phyloP scores from a whole-genome alignment of 441 rosid genomes.

The Gossypium schwendimanii region DNA sequence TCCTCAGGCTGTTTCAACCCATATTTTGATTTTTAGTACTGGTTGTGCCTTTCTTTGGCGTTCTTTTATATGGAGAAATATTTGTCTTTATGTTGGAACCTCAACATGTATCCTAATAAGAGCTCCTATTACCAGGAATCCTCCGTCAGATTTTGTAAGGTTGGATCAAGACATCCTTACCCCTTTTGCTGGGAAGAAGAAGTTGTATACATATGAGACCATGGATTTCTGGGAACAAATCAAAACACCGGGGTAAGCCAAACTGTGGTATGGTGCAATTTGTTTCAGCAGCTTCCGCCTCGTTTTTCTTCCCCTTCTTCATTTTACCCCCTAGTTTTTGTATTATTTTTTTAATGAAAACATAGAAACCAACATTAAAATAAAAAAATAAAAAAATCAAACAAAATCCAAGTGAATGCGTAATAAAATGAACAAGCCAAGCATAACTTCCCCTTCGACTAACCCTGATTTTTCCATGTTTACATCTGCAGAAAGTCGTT shows the following conservation, averaged over 20 bases:
- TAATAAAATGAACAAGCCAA: neutral
- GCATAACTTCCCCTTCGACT: neutral
- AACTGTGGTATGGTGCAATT: neutral
- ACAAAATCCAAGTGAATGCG: neutral
- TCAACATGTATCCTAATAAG: constrained; percentile 10
- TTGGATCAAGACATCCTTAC: constrained; percentile 90
- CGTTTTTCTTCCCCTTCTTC: neutral
- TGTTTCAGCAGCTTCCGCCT: neutral
- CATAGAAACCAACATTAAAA: neutral
- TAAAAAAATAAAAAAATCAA: constrained; percentile 5
- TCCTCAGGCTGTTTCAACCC: neutral
- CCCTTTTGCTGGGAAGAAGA: constrained; percentile 90
- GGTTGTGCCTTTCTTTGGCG: neutral
- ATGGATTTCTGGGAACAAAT: constrained; percentile 95
- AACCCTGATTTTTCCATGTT: neutral
- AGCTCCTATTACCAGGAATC: constrained; percentile 40
- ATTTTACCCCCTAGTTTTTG: neutral
- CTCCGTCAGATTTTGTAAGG: constrained; percentile 67
- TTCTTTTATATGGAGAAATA: neutral
- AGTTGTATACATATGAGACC: constrained; percentile 71
- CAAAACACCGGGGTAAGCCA: constrained; percentile 77
- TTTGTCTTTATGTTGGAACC: neutral
- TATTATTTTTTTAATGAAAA: neutral
- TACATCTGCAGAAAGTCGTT: constrained; percentile 60
- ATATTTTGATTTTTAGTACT: neutral